Evolutionary conservation across 2,329 filamentous ascomycete genomes (phyloP), one percentile per base, ranked within the genome.

Genomic region (Ophiostoma perfectum): DNA sequence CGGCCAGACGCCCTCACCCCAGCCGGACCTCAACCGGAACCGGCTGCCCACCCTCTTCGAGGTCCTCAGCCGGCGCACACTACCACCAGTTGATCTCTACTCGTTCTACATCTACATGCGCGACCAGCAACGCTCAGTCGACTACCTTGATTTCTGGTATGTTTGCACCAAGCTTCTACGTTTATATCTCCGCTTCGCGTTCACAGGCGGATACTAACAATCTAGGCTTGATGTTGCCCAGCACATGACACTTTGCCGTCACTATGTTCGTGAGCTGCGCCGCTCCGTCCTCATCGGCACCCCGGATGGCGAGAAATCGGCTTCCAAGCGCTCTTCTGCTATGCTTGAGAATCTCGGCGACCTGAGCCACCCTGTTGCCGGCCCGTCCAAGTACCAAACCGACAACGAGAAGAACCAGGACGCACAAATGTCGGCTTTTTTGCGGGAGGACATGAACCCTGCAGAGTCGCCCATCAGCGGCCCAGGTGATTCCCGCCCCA

Each of bases 41-140:
- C 87, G 95, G 72, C 86, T 99, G 70, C 95, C 95, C 64, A 97
- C 93, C 1, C 86, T 99, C 66, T 97, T 96, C 77, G 96, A 99
- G 80, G 95, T 99, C 68, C 82, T 99, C 70, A 97, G 92, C 77
- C 88, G 96, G 73, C 89, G 93, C 72, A 99, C 95, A n/a, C 84
- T 96, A 27, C 92, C 96, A 65, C 95, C 95, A 0, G 94, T 99
- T 69, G 96, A 99, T 76, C 84, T 99, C 11, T 99, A 97, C 79
- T 97, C 93, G 1, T 99, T 99, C 82, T 99, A 99, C 80, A 99
- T 99, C 75, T 99, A 97, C 80, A 99, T 99, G 95, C 88, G 95
- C 75, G 96, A 99, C 78, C 93, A 97, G 80, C 95, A 99, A 79
- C 88, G 93, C 77, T 97, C 94, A 7, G 95, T 99, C 12, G 95